phyloP scores from a whole-genome alignment of 306 rosid genomes.

The Casuarina glauca region DNA sequence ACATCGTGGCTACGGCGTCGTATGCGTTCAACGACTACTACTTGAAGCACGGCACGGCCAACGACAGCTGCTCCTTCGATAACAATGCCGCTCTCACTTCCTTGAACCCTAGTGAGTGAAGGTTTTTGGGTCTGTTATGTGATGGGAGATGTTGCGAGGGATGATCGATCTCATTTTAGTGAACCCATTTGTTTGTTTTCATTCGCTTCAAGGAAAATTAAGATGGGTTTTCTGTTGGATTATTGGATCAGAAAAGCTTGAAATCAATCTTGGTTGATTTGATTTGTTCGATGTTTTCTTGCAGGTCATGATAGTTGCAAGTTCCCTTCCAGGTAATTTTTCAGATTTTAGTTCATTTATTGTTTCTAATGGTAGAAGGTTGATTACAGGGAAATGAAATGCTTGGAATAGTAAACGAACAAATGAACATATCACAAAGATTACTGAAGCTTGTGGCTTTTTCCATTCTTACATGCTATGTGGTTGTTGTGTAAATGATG shows the following conservation, averaged over 20 bases:
- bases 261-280: background rate
- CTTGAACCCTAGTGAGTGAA: constrained; percentile 71
- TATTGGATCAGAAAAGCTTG: constrained; percentile 12
- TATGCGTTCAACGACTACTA: constrained; percentile 82
- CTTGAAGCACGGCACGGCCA: constrained; percentile 65
- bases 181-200: background rate
- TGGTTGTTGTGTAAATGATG: too few relatives aligned
- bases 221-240: background rate
- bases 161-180: background rate
- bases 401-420: too few relatives aligned
- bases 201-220: background rate
- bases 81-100: constrained; percentile 76
- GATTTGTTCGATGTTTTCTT: constrained; percentile 7
- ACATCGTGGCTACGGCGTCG: constrained; percentile 68
- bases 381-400: background rate
- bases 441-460: background rate
- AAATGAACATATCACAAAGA: background rate
- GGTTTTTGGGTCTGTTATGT: background rate
- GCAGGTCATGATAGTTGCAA: constrained; percentile 82
- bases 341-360: background rate
- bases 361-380: background rate
- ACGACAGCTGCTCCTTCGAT: constrained; percentile 69
- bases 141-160: background rate
- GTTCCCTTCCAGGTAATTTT: constrained; percentile 73
- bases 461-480: background rate